A percentile compares a stretch with the other conserved stretches of the same genome.
Evolutionary conservation across 306 rosid species (phyloP).

Genomic region (Trifolium subterraneum): DNA sequence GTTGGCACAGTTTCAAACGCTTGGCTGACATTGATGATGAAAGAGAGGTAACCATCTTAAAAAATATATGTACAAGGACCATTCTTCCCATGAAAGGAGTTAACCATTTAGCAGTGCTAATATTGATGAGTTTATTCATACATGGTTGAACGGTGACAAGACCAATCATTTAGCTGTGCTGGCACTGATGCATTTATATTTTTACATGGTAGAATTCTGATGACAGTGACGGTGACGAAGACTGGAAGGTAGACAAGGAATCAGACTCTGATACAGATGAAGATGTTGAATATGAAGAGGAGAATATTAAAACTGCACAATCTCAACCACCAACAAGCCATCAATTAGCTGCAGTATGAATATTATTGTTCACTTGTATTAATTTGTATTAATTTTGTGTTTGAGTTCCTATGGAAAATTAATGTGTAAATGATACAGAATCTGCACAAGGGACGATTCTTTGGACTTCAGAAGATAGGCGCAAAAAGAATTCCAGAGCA

Average conservation of each 20-base stretch:
- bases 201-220: constrained; percentile 63
- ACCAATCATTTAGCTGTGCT: constrained; percentile 31
- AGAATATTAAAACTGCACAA: constrained; percentile 49
- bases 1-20: constrained; percentile 90
- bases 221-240: constrained; percentile 67
- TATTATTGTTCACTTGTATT: constrained; percentile 36
- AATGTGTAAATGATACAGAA: constrained; percentile 58
- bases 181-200: constrained; percentile 28
- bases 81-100: constrained; percentile 23
- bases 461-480: constrained; percentile 90
- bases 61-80: constrained; percentile 17
- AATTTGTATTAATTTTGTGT: constrained; percentile 36
- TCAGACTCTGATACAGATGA: constrained; percentile 72
- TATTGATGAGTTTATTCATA: constrained; percentile 27
- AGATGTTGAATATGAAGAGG: constrained; percentile 70
- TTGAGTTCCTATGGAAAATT: constrained; percentile 40
- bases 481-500: constrained; percentile 78
- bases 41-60: constrained; percentile 55
- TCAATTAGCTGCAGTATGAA: constrained; percentile 78
- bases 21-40: constrained; percentile 73
- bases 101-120: constrained; percentile 29
- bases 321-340: constrained; percentile 56
- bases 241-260: constrained; percentile 68
- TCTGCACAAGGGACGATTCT: constrained; percentile 72
- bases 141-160: constrained; percentile 63